Base-by-base conservation (phyloP, 2,329 filamentous ascomycete species). In the Penicillium sp. region DNA sequence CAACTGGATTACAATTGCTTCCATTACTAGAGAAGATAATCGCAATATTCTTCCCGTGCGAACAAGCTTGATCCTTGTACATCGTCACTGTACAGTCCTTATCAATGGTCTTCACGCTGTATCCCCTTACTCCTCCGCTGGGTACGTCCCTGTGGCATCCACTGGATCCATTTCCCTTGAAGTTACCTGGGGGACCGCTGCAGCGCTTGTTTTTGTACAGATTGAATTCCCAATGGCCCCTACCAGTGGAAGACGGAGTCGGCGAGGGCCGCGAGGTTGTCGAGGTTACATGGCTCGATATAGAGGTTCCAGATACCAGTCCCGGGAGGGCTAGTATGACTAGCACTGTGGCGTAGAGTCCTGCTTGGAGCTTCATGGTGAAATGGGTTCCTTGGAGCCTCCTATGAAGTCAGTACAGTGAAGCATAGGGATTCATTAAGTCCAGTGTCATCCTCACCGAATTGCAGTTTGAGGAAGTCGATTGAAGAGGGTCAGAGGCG, bases 121-220 rank as follows among this genome's bases (percentile, higher is more conserved):
- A 48, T 3, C 46, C 46, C 31, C 42, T 24, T 2, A 47, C 49
- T 3, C 49, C 47, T 6, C 39, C 32, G 1, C 18, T 33, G 8
- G 47, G 44, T 10, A 55, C 8, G 9, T 53, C 46, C 2, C 9
- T 46, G n/a, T 20, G 45, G 18, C 54, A 57, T 4, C 13, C 43
- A 3, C 27, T 47, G 1, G 56, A 41, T 6, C 52, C 56, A 3
- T 27, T 12, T 0, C 56, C 56, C 10, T 28, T 28, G 15, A 47
- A 46, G 5, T 10, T 50, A 25, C 24, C 25, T 4, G 28, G 31
- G 3, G 25, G 13, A 8, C 52, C 49, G 1, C 8, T 35, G 25
- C 54, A 58, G 2, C 46, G 27, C 4, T 44, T 42, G 31, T 47
- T 42, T 6, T 50, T 37, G 37, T 48, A 58, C 1, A 58, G 41